Evolutionary conservation across 371 early-diverging fungal species (phyloP).

Genomic region (Mortierella sp.): DNA sequence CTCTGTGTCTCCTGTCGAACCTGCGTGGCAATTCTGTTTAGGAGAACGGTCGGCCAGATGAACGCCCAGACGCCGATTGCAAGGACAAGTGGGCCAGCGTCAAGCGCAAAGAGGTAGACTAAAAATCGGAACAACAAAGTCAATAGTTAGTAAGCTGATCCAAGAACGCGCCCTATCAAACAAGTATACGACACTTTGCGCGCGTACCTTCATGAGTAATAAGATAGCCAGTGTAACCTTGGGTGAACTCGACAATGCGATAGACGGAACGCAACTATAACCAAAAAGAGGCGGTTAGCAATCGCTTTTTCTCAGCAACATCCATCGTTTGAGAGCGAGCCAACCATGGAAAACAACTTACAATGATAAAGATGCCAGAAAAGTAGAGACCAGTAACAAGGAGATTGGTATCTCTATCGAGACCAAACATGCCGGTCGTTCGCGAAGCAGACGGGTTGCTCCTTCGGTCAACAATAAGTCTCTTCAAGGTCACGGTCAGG

Average conservation of each 20-base stretch:
- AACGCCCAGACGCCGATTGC: slow-evolving; percentile 38
- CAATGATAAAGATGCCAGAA: slow-evolving; percentile 32
- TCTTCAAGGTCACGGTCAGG: slow-evolving; percentile 20
- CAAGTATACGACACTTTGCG: background rate
- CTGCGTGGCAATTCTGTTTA: slow-evolving; percentile 7
- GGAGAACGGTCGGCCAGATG: slow-evolving; percentile 21
- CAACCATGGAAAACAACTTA: slow-evolving; percentile 3
- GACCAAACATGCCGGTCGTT: slow-evolving; percentile 3
- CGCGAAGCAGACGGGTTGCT: background rate
- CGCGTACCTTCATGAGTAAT: slow-evolving; percentile 23
- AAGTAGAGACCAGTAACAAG: slow-evolving; percentile 24
- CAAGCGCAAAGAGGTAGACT: slow-evolving; percentile 34
- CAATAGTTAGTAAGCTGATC: too few relatives aligned
- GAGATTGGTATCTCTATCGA: slow-evolving; percentile 9
- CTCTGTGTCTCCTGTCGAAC: slow-evolving; percentile 6
- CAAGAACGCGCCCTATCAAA: too few relatives aligned
- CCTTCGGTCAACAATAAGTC: slow-evolving; percentile 12
- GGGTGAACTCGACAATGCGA: slow-evolving; percentile 31
- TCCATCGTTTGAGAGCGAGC: too few relatives aligned
- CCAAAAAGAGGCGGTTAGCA: background rate
- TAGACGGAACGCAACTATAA: slow-evolving; percentile 30
- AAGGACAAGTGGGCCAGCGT: slow-evolving; percentile 27
- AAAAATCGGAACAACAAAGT: background rate
- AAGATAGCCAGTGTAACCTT: slow-evolving; percentile 20
- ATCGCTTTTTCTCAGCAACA: background rate